Base-by-base conservation (phyloP, 1,284 basidiomycete species). In the Anthracocystis setariae region DNA sequence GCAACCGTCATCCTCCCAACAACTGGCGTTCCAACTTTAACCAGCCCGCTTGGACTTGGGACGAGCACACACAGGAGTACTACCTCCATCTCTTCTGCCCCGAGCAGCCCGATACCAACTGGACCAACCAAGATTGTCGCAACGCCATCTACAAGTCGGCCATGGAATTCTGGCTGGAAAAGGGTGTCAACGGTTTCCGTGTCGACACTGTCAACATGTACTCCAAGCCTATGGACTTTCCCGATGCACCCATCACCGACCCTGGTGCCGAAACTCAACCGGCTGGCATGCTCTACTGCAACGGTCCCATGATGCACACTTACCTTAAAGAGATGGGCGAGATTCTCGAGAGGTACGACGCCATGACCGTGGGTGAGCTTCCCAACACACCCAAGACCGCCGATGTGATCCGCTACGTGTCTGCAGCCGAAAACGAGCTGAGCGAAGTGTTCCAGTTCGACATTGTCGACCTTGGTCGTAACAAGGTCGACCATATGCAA, bases 101-200 rank as follows among this genome's bases (percentile, higher is more conserved):
- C 12, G 87, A 89, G 68, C 91, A 92, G 83, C 91, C 91, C 0
- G 91, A 92, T 81, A 83, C 91, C 32, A 91, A 92, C 82, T 92
- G 90, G 90, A 88, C 90, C 42, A 89, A 90, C 77, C 85, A 86
- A 0, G 69, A 61, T n/a, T 59, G 57, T 86, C 86, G 35, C 88
- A 90, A 12, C 84, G 88, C 24, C 42, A 61, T 91, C 23, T 88
- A 86, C 84, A 62, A 74, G 53, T 87, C 88, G 40, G 83, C 89
- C 37, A 89, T 92, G 86, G 82, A 84, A 32, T 92, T 91, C 83
- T 92, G 90, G 91, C 86, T 89, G 23, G 86, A 89, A 58, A 85
- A 88, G 61, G 90, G 91, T 5, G 89, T 89, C 61, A 88, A 90
- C 63, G 91, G 91, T 2, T 92, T 92, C 83, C 85, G 76, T n/a